Evolutionary conservation across 164 flowering plant species (phyloP), one percentile per base, ranked within the genome.

Genomic region (Stephania cephalantha): DNA sequence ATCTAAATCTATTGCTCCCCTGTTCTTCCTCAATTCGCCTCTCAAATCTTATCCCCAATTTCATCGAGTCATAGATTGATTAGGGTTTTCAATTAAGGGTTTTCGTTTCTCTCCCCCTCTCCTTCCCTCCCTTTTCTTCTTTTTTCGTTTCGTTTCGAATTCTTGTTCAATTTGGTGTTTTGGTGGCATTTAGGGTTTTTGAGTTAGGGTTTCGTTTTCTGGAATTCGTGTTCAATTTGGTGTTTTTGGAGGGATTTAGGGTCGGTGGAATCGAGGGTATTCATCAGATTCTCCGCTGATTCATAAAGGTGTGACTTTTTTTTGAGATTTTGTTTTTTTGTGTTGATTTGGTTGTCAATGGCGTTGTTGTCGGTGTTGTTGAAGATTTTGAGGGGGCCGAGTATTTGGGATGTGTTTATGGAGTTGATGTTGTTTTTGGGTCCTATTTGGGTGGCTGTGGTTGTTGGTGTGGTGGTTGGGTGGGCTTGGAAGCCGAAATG

Each of bases 401-500:
- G 87, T 15, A 74, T 83, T 31, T 81, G 81, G 66, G 87, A 85
- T 78, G 86, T 84, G 12, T 25, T 87, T 55, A 29, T 55, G 53
- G 93, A 89, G 79, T 78, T 91, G 48, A 7, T 85, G 66, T 30
- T 82, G 78, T 82, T 85, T 52, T 69, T 85, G 48, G 84, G 85
- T 6, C 94, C 94, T 68, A 64, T 94, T 7, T 90, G 93, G 94
- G 68, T 86, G 69, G 92, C 95, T 18, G 85, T 89, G 53, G 46
- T 88, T 68, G 82, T 89, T 29, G 97, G 98, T 65, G 85, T 94
- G 50, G 30, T 90, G 75, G 86, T 94, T 68, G 98, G 97, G 0
- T 94, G 98, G 98, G 72, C 85, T 2, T 94, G 97, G 97, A 91
- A 80, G 75, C 97, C 98, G 5, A 86, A 85, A 65, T 92, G 96